Base-by-base conservation (phyloP, 345 rosid species). In the Murraya paniculata region DNA sequence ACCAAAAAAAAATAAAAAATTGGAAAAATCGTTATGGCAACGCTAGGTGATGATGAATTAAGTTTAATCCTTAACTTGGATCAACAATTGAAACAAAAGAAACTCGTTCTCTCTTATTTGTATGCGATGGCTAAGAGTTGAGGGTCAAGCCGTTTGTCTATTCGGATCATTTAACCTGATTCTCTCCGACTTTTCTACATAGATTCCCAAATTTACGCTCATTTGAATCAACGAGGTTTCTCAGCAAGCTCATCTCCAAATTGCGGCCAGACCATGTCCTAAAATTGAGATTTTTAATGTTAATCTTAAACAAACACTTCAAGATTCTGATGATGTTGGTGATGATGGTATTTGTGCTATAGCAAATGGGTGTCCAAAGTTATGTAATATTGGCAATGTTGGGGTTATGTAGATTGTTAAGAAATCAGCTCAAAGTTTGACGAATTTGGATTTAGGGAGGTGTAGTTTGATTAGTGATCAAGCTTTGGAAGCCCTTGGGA, bases 121-220 rank as follows among this genome's bases (percentile, higher is more conserved):
- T 64, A 84, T 84, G 77, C 86, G 81, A 73, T 88, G 90, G 90
- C 84, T 79, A 21, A 60, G 82, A 66, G 82, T 82, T 14, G 90
- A 88, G 56, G 87, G 90, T 55, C 70, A 33, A 38, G 75, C 67
- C 87, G 89, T 19, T 64, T 56, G 35, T 77, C 80, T 38, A 84
- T 86, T 70, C 86, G 87, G n/a, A 82, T 88, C 76, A 68, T 79
- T 16, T 82, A 81, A 10, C 81, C 84, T 22, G 85, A 84, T 57
- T 79, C 74, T 25, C 77, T 88, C 2, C 86, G 2, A 48, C n/a
- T 31, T 86, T 81, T 79, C 60, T 84, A n/a, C 84, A 84, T 62
- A 86, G 90, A 77, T 88, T 86, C 84, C 89, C 90, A 56, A 88
- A 82, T 64, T 38, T 88, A 45, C 27, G 67, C 39, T 25, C 38